Conservation (phyloP, 495 filamentous ascomycete species). For the Pyrenula aspistea region DNA sequence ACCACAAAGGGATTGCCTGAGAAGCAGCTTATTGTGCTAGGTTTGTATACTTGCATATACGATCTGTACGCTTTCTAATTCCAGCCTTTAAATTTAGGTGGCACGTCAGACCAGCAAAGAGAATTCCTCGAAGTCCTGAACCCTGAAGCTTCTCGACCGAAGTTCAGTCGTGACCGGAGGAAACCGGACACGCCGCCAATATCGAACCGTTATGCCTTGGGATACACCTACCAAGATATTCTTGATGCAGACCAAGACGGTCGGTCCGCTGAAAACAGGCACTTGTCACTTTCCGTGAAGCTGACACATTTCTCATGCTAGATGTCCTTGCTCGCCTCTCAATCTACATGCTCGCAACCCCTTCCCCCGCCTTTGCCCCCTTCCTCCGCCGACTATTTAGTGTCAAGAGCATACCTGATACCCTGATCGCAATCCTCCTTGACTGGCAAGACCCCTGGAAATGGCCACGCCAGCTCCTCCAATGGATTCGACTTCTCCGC, state of each 20-base stretch:
- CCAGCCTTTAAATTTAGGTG: slow-evolving; percentile 39
- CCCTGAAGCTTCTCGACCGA: slow-evolving; percentile 35
- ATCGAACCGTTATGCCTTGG: slow-evolving; percentile 85
- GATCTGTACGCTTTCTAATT: slow-evolving; percentile 2
- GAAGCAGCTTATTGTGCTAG: slow-evolving; percentile 81
- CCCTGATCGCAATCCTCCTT: slow-evolving; percentile 74
- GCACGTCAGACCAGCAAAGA: slow-evolving; percentile 75
- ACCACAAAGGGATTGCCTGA: slow-evolving; percentile 85
- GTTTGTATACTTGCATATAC: slow-evolving; percentile 28
- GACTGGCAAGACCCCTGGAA: slow-evolving; percentile 91
- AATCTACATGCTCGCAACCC: slow-evolving; percentile 75
- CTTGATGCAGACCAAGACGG: slow-evolving; percentile 91
- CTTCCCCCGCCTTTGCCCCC: slow-evolving; percentile 69
- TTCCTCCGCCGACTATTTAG: slow-evolving; percentile 80
- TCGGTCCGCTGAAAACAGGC: slow-evolving; percentile 16
- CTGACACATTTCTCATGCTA: slow-evolving; percentile 18
- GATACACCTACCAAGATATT: slow-evolving; percentile 93
- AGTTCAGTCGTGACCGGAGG: slow-evolving; percentile 43
- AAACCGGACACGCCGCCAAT: slow-evolving; percentile 62
- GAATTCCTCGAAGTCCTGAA: slow-evolving; percentile 74
- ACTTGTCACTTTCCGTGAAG: slow-evolving; percentile 1
- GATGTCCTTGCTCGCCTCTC: slow-evolving; percentile 88
- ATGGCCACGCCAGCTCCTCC: slow-evolving; percentile 76
- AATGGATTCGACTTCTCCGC: slow-evolving; percentile 76
- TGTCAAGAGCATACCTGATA: slow-evolving; percentile 73